Evolutionary conservation across 2,329 filamentous ascomycete species (phyloP).

Genomic region (Xylariales sp.): DNA sequence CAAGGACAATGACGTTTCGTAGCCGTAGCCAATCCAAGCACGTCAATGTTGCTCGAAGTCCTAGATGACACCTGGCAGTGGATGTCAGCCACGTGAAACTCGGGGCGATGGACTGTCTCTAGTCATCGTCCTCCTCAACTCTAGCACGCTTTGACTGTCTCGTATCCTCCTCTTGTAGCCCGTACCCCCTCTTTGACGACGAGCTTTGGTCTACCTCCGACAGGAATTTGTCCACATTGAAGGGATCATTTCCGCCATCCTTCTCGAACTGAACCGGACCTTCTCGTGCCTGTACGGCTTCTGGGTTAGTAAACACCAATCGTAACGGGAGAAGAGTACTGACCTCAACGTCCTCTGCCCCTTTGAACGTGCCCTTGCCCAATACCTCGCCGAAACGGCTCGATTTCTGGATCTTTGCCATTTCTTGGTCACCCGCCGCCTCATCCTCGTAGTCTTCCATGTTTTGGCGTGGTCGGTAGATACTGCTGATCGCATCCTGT

Average conservation of each 20-base stretch:
- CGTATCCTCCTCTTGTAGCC: slow-evolving; percentile 62
- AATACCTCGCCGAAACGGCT: slow-evolving; percentile 81
- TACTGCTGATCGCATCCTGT: slow-evolving; percentile 89
- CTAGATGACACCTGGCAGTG: too few species aligned
- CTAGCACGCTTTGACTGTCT: slow-evolving; percentile 67
- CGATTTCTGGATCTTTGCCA: slow-evolving; percentile 82
- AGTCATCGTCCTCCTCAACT: slow-evolving; percentile 67
- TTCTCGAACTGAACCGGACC: slow-evolving; percentile 97
- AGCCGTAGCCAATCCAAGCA: too few species aligned
- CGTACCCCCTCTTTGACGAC: slow-evolving; percentile 68
- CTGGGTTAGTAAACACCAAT: slow-evolving; percentile 29
- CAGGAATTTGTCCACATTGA: slow-evolving; percentile 92
- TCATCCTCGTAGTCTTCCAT: slow-evolving; percentile 74
- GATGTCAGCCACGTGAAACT: too few species aligned
- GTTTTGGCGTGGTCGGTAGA: slow-evolving; percentile 77
- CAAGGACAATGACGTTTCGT: too few species aligned
- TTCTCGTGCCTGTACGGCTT: slow-evolving; percentile 57
- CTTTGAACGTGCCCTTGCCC: slow-evolving; percentile 87
- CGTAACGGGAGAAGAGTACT: slow-evolving; percentile 2
- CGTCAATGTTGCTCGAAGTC: too few species aligned
- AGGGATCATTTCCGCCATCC: slow-evolving; percentile 70
- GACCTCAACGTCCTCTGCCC: slow-evolving; percentile 76
- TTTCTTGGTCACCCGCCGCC: slow-evolving; percentile 72
- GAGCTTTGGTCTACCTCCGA: slow-evolving; percentile 65
- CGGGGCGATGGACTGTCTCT: too few species aligned